Conservation (phyloP, 441 rosid genomes). For the Erodium trifolium region DNA sequence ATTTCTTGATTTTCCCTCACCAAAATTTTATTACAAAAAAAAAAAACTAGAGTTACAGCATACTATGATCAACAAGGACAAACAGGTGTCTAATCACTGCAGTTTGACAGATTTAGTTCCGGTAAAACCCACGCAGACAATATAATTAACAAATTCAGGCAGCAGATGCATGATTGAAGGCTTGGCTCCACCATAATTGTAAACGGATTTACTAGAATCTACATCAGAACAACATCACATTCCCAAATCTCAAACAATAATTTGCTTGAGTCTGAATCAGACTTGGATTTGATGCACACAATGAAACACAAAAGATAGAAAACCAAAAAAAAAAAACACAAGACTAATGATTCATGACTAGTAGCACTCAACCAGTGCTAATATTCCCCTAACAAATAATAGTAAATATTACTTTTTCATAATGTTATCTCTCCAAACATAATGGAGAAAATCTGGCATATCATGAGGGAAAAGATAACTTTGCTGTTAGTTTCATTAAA, state of each 20-base stretch:
- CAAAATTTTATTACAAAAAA: no score
- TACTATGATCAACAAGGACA: no score
- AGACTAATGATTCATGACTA: not conserved
- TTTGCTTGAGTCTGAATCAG: not conserved
- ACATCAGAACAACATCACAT: not conserved
- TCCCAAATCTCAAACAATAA: not conserved
- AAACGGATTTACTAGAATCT: not conserved
- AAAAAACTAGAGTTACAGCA: no score
- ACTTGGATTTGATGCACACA: not conserved
- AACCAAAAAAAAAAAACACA: not conserved
- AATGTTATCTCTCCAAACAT: not conserved
- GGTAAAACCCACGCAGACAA: no score
- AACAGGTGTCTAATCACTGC: no score
- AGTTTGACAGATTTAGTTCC: no score
- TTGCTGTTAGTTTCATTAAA: constrained; percentile 15
- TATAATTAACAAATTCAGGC: not conserved
- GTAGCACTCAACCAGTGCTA: not conserved
- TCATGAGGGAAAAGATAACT: constrained; percentile 15
- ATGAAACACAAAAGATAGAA: not conserved
- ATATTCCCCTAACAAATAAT: not conserved
- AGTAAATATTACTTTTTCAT: not conserved
- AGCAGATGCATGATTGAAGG: not conserved
- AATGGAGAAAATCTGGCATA: not conserved
- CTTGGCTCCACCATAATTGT: not conserved
- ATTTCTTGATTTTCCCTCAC: no score